phyloP scores from a whole-genome alignment of 371 early-diverging fungal species.

The Homolaphlyctis polyrhiza region DNA sequence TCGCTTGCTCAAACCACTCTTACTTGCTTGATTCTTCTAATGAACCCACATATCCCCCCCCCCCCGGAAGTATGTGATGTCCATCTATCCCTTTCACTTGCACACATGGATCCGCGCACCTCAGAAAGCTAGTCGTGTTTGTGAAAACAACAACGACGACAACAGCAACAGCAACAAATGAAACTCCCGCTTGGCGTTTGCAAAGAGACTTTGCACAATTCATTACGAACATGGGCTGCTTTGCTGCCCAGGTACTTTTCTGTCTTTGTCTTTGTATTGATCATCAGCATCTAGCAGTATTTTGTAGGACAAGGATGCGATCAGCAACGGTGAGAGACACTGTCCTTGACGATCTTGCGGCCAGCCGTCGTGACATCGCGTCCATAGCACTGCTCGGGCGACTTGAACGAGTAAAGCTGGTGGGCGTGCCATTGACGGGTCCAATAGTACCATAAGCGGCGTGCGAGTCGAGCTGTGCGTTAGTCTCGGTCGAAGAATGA shows the following conservation, averaged over 20 bases:
- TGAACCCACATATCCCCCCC: too few relatives aligned
- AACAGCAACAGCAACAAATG: background rate
- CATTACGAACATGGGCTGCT: background rate
- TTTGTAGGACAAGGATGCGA: background rate
- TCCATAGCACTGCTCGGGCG: background rate
- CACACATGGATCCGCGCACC: too few relatives aligned
- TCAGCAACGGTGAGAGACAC: background rate
- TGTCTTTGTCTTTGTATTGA: background rate
- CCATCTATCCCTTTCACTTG: too few relatives aligned
- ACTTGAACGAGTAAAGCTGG: background rate
- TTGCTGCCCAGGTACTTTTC: background rate
- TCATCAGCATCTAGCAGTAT: background rate
- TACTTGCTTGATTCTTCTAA: too few relatives aligned
- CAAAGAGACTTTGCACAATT: background rate
- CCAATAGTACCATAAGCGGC: background rate
- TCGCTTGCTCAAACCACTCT: too few relatives aligned
- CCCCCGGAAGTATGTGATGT: too few relatives aligned
- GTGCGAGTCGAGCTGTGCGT: background rate
- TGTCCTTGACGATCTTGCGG: background rate
- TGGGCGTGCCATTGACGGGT: background rate
- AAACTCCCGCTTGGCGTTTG: background rate
- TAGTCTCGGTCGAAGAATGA: background rate
- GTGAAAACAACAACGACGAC: too few relatives aligned
- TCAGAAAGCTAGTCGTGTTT: too few relatives aligned
- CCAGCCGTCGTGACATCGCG: background rate